Base-by-base conservation (phyloP, 352 stramenopile species). In the Pythium monospermum region DNA sequence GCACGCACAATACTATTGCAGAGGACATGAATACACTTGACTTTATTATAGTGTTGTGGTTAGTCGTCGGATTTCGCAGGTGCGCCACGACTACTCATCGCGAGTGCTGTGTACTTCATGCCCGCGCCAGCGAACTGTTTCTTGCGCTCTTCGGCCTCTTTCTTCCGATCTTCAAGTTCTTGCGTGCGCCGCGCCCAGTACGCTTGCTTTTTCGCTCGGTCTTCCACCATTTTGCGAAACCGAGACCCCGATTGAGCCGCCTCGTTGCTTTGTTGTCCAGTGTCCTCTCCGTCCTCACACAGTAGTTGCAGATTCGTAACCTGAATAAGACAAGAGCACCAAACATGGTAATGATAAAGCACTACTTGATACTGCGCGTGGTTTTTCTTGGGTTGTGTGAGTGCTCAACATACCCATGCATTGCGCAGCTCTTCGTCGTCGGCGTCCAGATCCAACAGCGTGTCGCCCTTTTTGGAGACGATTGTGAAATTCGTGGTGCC, bases 61-160 rank as follows among this genome's bases (percentile, higher is more conserved):
- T n/a, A n/a, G n/a, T n/a, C n/a, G n/a, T n/a, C n/a, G n/a, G n/a
- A n/a, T n/a, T n/a, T n/a, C n/a, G n/a, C n/a, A n/a, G n/a, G n/a
- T n/a, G n/a, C n/a, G n/a, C n/a, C n/a, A n/a, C n/a, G n/a, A n/a
- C n/a, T 90, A 21, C 59, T 71, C 69, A 92, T 85, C 31, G 82
- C 82, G 28, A 89, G 66, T 5, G 82, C 82, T 2, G 82, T 92
- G 61, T 91, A 92, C 57, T 89, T 92, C 71, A 91, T 86, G 5
- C 82, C 82, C 6, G 65, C 68, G 25, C 69, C 65, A 6, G 73
- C 65, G 46, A 89, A 87, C 52, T 85, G 69, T 46, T 89, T 87
- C 59, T 92, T 92, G 26, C 76, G 66, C 47, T 89, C 79, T 49
- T 90, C 79, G 13, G 82, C 79, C 45, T 91, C 76, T 40, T 65